Conservation (phyloP, 2,329 filamentous ascomycete species). For the Emergomyces pasteurianus region DNA sequence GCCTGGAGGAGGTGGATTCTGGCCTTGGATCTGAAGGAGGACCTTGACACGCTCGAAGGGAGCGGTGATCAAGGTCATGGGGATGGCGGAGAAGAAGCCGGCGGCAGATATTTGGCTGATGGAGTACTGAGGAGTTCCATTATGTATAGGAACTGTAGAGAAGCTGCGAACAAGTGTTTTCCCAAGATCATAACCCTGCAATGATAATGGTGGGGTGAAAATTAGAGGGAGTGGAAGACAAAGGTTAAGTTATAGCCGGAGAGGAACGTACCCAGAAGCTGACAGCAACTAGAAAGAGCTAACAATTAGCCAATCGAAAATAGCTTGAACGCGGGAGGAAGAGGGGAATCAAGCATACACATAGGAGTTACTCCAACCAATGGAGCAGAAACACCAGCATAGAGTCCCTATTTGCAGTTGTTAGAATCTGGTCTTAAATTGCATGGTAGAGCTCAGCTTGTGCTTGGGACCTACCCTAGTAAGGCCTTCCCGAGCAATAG, state of each 20-base stretch:
- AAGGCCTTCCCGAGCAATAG: slow-evolving; percentile 75
- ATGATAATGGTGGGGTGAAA: slow-evolving; percentile 25
- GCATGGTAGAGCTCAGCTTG: neutral
- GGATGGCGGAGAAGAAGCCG: slow-evolving; percentile 94
- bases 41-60: slow-evolving; percentile 99
- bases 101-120: slow-evolving; percentile 83
- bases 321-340: slow-evolving; percentile 1
- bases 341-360: slow-evolving; percentile 53
- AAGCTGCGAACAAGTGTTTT: slow-evolving; percentile 69
- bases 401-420: slow-evolving; percentile 53
- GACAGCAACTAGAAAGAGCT: slow-evolving; percentile 43
- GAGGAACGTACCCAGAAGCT: slow-evolving; percentile 47
- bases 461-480: slow-evolving; percentile 32
- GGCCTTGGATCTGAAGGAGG: slow-evolving; percentile 92
- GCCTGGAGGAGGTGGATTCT: slow-evolving; percentile 70
- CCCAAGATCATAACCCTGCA: slow-evolving; percentile 90
- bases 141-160: slow-evolving; percentile 50
- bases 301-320: slow-evolving; percentile 2
- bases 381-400: slow-evolving; percentile 93
- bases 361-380: slow-evolving; percentile 94
- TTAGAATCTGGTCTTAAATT: neutral
- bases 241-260: neutral
- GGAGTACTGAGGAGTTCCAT: slow-evolving; percentile 53
- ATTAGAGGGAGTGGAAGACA: neutral
- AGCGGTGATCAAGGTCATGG: slow-evolving; percentile 96